Percentiles rank a stretch among this genome's conserved stretches.
These are phyloP conservation scores for Aureobasidium lini DNA, from an alignment of 2,329 filamentous ascomycete genomes.

Conservation along the genomic window DNA sequence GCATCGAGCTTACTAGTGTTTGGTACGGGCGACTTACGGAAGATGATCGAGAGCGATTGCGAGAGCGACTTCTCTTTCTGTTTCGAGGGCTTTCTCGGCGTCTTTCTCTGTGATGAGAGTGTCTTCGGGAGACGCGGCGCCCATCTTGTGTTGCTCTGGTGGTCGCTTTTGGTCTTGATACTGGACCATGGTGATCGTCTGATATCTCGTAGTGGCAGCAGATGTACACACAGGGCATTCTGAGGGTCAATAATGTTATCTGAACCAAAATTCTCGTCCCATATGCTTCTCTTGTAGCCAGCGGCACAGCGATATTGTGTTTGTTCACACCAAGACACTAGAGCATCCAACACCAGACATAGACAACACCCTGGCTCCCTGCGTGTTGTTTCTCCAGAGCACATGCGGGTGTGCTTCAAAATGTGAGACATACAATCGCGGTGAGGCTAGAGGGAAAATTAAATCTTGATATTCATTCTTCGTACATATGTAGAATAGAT, in stretches of 20 bases:
- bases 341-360: background rate
- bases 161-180: background rate
- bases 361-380: background rate
- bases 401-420: background rate
- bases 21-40: background rate
- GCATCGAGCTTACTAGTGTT: background rate
- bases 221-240: background rate
- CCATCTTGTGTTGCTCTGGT: background rate
- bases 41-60: background rate
- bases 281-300: background rate
- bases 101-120: background rate
- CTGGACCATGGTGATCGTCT: background rate
- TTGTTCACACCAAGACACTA: background rate
- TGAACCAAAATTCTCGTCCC: background rate
- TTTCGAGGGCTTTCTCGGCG: background rate
- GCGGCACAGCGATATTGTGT: background rate
- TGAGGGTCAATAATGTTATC: background rate
- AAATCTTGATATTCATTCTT: background rate
- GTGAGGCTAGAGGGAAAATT: background rate
- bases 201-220: constrained; percentile 9
- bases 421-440: background rate
- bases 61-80: background rate
- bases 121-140: background rate
- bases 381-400: background rate
- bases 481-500: background rate